These are phyloP conservation scores for Citeromyces siamensis DNA, from an alignment of 1,139 yeast genomes.

Conservation along the genomic window DNA sequence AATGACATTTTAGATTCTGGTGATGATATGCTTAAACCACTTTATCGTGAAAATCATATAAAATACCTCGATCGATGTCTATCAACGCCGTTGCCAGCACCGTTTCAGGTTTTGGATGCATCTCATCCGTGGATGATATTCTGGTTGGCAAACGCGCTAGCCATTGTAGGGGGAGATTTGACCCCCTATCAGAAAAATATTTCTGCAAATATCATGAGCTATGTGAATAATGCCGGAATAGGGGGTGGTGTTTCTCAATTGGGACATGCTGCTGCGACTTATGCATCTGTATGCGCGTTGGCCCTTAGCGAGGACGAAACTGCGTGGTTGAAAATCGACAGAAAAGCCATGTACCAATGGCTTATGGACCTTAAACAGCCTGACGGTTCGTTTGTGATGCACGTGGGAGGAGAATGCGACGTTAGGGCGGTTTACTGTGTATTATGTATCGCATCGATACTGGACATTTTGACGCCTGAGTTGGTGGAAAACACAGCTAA, in stretches of 20 bases:
- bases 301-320: constrained; percentile 36
- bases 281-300: constrained; percentile 62
- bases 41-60: constrained; percentile 23
- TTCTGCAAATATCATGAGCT: constrained; percentile 15
- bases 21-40: constrained; percentile 15
- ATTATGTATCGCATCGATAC: constrained; percentile 56
- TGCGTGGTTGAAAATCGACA: constrained; percentile 29
- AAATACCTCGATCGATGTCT: constrained; percentile 28
- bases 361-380: constrained; percentile 44
- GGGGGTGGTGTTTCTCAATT: constrained; percentile 78
- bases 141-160: constrained; percentile 61
- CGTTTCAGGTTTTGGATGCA: constrained; percentile 54
- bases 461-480: constrained; percentile 52
- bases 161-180: constrained; percentile 22
- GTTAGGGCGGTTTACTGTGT: constrained; percentile 85
- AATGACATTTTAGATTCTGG: constrained; percentile 15
- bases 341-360: constrained; percentile 47
- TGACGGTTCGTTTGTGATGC: constrained; percentile 72
- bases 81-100: constrained; percentile 31
- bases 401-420: constrained; percentile 72
- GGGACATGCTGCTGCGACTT: constrained; percentile 79
- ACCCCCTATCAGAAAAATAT: constrained; percentile 13
- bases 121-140: constrained; percentile 86
- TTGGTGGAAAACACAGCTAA: constrained; percentile 37
- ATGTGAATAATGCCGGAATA: constrained; percentile 48